phyloP scores from a whole-genome alignment of 495 filamentous ascomycete genomes.

The Rostrohypoxylon terebratum region DNA sequence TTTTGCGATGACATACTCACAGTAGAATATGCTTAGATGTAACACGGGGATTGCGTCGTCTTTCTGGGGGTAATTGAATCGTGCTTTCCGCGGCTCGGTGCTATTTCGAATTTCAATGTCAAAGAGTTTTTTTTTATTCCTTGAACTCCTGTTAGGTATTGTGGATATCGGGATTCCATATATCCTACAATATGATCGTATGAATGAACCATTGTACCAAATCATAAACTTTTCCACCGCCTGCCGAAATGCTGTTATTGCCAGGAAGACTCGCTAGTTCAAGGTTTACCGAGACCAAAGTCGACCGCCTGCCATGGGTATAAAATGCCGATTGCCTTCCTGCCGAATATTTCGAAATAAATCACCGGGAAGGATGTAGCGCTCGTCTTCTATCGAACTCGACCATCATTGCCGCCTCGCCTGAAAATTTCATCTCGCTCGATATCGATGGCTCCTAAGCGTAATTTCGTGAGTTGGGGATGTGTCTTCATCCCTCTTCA shows the following conservation, averaged over 20 bases:
- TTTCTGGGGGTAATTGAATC: conserved; percentile 18
- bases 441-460: conserved; percentile 8
- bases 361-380: conserved; percentile 22
- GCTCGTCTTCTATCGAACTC: conserved; percentile 17
- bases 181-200: conserved; percentile 22
- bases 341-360: conserved; percentile 33
- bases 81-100: conserved; percentile 12
- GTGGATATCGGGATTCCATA: conserved; percentile 33
- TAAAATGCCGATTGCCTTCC: conserved; percentile 33
- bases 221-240: conserved; percentile 35
- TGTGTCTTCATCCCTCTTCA: conserved; percentile 1
- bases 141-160: conserved; percentile 32
- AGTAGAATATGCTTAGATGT: conserved; percentile 19
- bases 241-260: conserved; percentile 32
- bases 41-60: conserved; percentile 13
- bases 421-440: conserved; percentile 6
- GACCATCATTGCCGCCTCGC: background rate
- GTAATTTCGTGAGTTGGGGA: conserved; percentile 5
- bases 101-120: conserved; percentile 20
- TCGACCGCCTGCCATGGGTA: conserved; percentile 38
- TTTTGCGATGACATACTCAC: conserved; percentile 8
- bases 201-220: conserved; percentile 24
- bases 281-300: conserved; percentile 22
- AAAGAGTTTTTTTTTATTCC: conserved; percentile 28
- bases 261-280: conserved; percentile 21